A percentile compares a stretch with the other conserved stretches of the same genome.
phyloP scores from a whole-genome alignment of 345 rosid genomes.

The Aquilaria sinensis region DNA sequence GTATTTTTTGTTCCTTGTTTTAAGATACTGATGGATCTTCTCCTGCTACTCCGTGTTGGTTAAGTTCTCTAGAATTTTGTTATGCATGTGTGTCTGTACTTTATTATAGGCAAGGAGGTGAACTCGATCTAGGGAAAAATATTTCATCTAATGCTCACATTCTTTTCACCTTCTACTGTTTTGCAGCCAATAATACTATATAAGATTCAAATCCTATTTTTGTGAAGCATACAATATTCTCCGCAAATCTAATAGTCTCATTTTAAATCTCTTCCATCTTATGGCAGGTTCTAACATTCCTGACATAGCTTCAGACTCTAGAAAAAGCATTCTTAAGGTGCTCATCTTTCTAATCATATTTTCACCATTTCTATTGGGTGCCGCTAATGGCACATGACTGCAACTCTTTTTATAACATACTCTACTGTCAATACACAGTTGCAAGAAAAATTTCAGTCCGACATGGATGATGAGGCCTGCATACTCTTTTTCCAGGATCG shows the following conservation, averaged over 20 bases:
- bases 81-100: neutral
- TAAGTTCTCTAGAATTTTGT: neutral
- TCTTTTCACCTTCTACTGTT: slow-evolving; percentile 5
- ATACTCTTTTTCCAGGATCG: slow-evolving; percentile 97
- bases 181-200: slow-evolving; percentile 90
- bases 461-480: slow-evolving; percentile 96
- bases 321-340: slow-evolving; percentile 96
- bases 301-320: slow-evolving; percentile 94
- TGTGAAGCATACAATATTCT: slow-evolving; percentile 99
- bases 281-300: slow-evolving; percentile 99
- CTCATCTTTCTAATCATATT: slow-evolving; percentile 12
- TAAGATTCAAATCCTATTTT: slow-evolving; percentile 94
- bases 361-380: neutral
- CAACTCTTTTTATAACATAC: slow-evolving; percentile 4
- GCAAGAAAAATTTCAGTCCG: slow-evolving; percentile 95
- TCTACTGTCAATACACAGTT: slow-evolving; percentile 40
- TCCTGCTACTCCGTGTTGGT: neutral
- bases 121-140: too few relatives aligned
- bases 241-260: slow-evolving; percentile 94
- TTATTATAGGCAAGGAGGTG: too few relatives aligned
- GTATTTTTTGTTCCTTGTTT: slow-evolving; percentile 22
- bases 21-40: neutral
- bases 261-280: slow-evolving; percentile 87
- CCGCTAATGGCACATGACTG: neutral
- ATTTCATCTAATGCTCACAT: too few relatives aligned